These are phyloP conservation scores for Debaryomycetaceae sp. DNA, from an alignment of 1,139 yeast genomes.

Conservation along the genomic window DNA sequence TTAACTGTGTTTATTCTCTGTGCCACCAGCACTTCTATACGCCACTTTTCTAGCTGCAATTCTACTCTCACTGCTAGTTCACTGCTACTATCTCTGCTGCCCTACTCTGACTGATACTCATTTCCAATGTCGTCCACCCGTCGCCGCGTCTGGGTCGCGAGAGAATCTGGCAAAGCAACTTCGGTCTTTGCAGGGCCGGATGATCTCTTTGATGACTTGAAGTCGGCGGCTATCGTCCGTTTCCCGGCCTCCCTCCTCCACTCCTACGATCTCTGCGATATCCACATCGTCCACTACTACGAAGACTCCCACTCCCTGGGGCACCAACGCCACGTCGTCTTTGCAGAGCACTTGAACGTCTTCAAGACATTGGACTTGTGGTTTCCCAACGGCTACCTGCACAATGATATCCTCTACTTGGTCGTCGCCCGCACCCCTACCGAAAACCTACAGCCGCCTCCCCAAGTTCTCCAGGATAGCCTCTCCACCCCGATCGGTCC, in stretches of 20 bases:
- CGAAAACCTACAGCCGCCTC: too few relatives aligned
- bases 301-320: constrained; percentile 1
- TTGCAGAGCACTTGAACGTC: constrained; percentile 1
- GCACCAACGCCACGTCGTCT: neutral
- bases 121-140: too few relatives aligned
- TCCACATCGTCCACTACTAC: constrained; percentile 14
- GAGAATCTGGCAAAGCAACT: constrained; percentile 53
- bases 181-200: constrained; percentile 43
- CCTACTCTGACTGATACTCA: too few relatives aligned
- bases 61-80: too few relatives aligned
- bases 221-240: constrained; percentile 44
- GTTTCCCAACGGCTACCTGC: neutral
- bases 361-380: neutral
- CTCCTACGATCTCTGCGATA: constrained; percentile 61
- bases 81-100: too few relatives aligned
- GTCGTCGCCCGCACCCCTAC: too few relatives aligned
- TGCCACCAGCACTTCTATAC: too few relatives aligned
- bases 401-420: neutral
- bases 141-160: constrained; percentile 55
- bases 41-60: too few relatives aligned
- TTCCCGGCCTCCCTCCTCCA: constrained; percentile 63
- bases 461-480: too few relatives aligned
- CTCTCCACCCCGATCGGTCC: too few relatives aligned
- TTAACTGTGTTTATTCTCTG: too few relatives aligned
- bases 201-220: constrained; percentile 68